phyloP scores from a whole-genome alignment of 805 yeast species.

The Candida incommunis region DNA sequence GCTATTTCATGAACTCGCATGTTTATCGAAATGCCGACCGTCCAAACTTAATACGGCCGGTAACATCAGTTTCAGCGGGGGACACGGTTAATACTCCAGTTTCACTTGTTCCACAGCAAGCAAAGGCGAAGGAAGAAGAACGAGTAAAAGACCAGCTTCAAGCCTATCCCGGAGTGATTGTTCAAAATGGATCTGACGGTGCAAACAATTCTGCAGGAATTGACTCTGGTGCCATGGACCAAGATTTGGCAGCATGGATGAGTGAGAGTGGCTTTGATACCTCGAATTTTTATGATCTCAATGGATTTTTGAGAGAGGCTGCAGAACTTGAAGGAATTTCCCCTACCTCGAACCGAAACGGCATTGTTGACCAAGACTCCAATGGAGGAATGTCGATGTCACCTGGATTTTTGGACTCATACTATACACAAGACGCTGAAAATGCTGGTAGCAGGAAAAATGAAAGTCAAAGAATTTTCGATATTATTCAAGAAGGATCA shows the following conservation, averaged over 20 bases:
- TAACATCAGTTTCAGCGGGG: neutral
- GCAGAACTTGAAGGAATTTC: constrained; percentile 10
- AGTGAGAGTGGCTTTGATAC: neutral
- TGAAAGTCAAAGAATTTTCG: constrained; percentile 20
- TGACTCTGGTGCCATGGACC: constrained; percentile 5
- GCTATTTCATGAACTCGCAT: neutral
- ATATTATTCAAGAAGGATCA: constrained; percentile 21
- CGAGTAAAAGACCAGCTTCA: constrained; percentile 7
- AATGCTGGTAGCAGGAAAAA: constrained; percentile 3
- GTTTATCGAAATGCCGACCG: neutral
- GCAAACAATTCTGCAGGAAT: neutral
- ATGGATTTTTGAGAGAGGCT: constrained; percentile 15
- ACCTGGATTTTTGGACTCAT: neutral
- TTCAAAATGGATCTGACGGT: neutral
- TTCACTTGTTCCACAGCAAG: constrained; percentile 1
- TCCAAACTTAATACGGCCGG: constrained; percentile 1
- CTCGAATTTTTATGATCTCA: constrained; percentile 8
- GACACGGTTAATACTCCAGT: neutral
- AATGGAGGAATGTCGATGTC: neutral
- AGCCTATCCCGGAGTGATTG: neutral
- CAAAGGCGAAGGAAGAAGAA: constrained; percentile 1
- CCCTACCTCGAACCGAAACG: constrained; percentile 4
- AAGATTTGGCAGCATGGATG: constrained; percentile 1
- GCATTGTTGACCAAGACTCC: neutral
- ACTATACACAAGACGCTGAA: neutral